A percentile compares a stretch with the other conserved stretches of the same genome.
Evolutionary conservation across 495 filamentous ascomycete species (phyloP).

Genomic region (Opeltia flavorubescens): DNA sequence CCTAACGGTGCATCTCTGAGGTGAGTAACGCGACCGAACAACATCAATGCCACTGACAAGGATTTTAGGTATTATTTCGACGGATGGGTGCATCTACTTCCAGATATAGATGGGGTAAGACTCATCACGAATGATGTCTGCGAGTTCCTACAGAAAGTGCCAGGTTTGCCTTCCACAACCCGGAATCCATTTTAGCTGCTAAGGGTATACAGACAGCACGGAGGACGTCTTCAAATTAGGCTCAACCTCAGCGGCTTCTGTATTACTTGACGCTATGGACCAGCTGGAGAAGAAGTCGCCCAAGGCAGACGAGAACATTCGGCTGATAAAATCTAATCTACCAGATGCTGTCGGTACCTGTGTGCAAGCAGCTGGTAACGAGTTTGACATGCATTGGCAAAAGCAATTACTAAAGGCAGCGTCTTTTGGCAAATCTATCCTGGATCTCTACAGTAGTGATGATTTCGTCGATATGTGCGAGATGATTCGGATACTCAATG

Average conservation of each 20-base stretch:
- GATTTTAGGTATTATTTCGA: conserved; percentile 71
- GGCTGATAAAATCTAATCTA: conserved; percentile 72
- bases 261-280: conserved; percentile 81
- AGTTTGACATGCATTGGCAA: conserved; percentile 83
- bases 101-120: conserved; percentile 79
- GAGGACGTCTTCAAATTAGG: conserved; percentile 82
- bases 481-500: conserved; percentile 80
- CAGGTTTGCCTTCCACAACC: conserved; percentile 27
- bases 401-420: conserved; percentile 90
- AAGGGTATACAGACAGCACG: conserved; percentile 43
- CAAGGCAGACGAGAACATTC: conserved; percentile 95
- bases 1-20: conserved; percentile 63
- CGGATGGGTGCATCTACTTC: conserved; percentile 72
- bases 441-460: conserved; percentile 92
- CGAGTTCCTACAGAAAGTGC: conserved; percentile 89
- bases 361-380: conserved; percentile 79
- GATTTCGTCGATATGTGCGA: conserved; percentile 99
- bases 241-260: conserved; percentile 73
- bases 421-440: conserved; percentile 90
- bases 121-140: conserved; percentile 82
- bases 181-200: neutral
- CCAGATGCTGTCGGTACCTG: conserved; percentile 87
- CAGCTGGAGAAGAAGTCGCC: conserved; percentile 87
- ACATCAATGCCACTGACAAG: neutral
- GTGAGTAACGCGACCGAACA: conserved; percentile 19